A percentile compares a stretch with the other conserved stretches of the same genome.
Evolutionary conservation across 2,329 filamentous ascomycete genomes (phyloP).

Genomic region (Fusarium begoniae): DNA sequence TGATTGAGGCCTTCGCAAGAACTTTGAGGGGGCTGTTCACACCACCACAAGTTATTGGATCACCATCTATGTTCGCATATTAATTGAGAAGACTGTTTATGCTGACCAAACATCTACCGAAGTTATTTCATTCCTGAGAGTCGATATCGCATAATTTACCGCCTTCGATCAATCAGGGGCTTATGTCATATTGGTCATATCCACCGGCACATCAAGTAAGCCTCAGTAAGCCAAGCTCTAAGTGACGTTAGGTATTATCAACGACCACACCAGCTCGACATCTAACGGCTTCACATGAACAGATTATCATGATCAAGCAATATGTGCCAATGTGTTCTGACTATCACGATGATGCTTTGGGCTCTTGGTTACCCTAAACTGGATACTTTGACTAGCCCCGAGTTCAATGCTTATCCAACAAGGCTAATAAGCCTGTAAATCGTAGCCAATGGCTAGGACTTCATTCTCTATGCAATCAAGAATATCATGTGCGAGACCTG

Average conservation of each 20-base stretch:
- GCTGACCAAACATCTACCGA: not conserved
- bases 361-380: not conserved
- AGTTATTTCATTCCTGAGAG: not conserved
- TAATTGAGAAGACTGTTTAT: not conserved
- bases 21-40: not conserved
- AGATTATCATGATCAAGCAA: not conserved
- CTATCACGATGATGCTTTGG: not conserved
- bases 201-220: conserved; percentile 12
- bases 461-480: not conserved
- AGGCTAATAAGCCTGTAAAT: not conserved
- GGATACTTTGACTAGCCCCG: not conserved
- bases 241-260: not conserved
- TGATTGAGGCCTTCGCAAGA: not conserved
- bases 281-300: not conserved
- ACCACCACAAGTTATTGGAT: not conserved
- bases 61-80: not conserved
- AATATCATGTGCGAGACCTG: not conserved
- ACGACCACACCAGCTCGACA: not conserved
- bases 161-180: not conserved
- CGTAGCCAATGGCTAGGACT: not conserved
- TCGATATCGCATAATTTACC: not conserved
- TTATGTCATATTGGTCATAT: conserved; percentile 14
- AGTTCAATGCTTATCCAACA: not conserved
- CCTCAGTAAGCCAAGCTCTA: conserved; percentile 20
- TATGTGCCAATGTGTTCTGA: not conserved